These are phyloP conservation scores for Coprinopsis cinerea DNA, from an alignment of 768 basidiomycete genomes.

Conservation along the genomic window DNA sequence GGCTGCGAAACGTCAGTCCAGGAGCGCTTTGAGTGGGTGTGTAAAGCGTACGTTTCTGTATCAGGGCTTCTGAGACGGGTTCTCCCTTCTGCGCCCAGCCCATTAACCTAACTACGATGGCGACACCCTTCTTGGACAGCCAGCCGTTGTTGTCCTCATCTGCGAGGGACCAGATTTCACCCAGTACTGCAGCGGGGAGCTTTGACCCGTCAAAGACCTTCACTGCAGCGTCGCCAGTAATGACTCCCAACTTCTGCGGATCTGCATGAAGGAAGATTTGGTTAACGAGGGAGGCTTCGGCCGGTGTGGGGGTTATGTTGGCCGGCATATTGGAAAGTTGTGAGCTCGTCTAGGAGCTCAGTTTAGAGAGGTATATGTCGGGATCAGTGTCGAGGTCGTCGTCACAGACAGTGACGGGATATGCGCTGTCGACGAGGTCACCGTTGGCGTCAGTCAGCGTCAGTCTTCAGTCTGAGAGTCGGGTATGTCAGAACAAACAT, in stretches of 20 bases:
- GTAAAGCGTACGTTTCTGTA: constrained; percentile 60
- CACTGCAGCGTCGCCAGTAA: constrained; percentile 90
- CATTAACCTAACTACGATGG: constrained; percentile 84
- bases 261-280: constrained; percentile 72
- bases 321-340: constrained; percentile 43
- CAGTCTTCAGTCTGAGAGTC: no score
- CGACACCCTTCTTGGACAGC: constrained; percentile 82
- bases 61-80: constrained; percentile 52
- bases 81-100: constrained; percentile 90
- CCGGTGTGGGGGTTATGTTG: constrained; percentile 39
- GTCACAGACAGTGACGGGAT: no score
- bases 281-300: constrained; percentile 56
- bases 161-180: constrained; percentile 90
- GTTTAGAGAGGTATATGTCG: constrained; percentile 3
- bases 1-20: constrained; percentile 41
- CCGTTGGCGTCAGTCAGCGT: no score
- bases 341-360: constrained; percentile 19
- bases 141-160: constrained; percentile 94
- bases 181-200: constrained; percentile 69
- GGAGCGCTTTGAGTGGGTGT: constrained; percentile 5
- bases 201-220: constrained; percentile 80
- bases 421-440: no score
- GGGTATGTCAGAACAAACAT: no score
- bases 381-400: neutral
- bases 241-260: constrained; percentile 71